Evolutionary conservation across 192 early-diverging fungal genomes (phyloP).

Genomic region (Geosiphon pyriformis): DNA sequence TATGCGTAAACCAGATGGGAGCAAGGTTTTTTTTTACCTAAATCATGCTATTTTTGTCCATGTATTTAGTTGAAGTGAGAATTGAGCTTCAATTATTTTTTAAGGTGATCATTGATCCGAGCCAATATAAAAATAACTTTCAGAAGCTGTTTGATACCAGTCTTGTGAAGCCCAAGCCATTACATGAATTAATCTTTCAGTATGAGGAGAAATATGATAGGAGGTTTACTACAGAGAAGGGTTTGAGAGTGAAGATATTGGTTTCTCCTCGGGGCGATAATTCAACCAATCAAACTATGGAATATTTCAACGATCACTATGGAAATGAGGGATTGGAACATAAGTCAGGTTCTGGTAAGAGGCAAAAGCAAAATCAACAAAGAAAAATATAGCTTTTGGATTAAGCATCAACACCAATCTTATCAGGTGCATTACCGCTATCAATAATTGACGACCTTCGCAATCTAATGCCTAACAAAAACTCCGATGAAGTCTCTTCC

Average conservation of each 20-base stretch:
- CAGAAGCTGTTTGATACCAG: background rate
- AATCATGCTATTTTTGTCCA: background rate
- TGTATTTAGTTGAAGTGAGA: too few relatives aligned
- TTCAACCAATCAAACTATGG: too few relatives aligned
- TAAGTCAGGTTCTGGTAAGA: too few relatives aligned
- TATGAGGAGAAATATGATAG: background rate
- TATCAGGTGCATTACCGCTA: too few relatives aligned
- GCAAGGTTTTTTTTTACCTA: background rate
- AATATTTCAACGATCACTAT: too few relatives aligned
- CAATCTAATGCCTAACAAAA: slow-evolving; percentile 1
- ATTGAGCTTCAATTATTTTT: background rate
- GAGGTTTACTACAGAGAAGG: background rate
- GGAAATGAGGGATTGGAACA: too few relatives aligned
- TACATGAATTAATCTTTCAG: background rate
- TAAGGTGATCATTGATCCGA: slow-evolving; percentile 12
- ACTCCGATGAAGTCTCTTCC: too few relatives aligned
- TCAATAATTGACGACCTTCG: slow-evolving; percentile 6
- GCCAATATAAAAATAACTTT: slow-evolving; percentile 9
- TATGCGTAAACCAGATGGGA: slow-evolving; percentile 35
- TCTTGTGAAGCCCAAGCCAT: background rate
- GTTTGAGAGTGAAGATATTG: background rate
- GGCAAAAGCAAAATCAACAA: too few relatives aligned
- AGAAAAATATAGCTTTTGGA: too few relatives aligned
- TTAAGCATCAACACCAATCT: too few relatives aligned
- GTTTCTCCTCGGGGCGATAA: too few relatives aligned